These are phyloP conservation scores for Syzygium oleosum DNA, from an alignment of 345 rosid species.

Conservation along the genomic window DNA sequence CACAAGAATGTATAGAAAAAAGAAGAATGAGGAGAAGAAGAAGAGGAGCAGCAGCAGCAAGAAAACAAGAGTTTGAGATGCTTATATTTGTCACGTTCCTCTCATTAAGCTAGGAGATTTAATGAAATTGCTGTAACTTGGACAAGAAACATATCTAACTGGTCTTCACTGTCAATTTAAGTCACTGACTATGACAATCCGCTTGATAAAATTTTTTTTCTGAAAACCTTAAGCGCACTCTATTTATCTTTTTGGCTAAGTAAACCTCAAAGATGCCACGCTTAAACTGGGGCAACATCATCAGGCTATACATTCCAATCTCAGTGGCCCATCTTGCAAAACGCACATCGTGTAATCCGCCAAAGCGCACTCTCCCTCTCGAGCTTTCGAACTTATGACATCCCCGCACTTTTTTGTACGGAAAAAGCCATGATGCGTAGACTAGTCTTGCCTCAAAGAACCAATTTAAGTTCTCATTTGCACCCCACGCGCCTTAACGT, in stretches of 20 bases:
- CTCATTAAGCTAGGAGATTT: background rate
- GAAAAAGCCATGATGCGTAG: background rate
- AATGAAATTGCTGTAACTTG: background rate
- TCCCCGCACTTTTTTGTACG: background rate
- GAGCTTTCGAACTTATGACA: background rate
- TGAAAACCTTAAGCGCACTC: background rate
- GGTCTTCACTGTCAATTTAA: background rate
- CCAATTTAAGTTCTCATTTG: background rate
- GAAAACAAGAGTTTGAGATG: background rate
- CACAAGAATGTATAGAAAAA: background rate
- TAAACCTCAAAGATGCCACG: background rate
- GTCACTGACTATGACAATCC: background rate
- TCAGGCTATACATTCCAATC: background rate
- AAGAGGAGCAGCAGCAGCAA: background rate
- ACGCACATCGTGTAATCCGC: background rate
- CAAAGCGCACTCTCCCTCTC: background rate
- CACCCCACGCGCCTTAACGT: background rate
- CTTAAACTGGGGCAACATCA: background rate
- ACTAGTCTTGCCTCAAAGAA: background rate
- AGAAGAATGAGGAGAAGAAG: background rate
- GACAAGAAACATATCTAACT: background rate
- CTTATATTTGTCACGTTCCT: background rate
- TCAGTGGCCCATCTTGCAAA: background rate
- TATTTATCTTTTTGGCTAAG: too few species aligned
- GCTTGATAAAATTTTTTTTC: background rate